These are phyloP conservation scores for Solanum piurae DNA, from an alignment of 257 asterid species.

Conservation along the genomic window DNA sequence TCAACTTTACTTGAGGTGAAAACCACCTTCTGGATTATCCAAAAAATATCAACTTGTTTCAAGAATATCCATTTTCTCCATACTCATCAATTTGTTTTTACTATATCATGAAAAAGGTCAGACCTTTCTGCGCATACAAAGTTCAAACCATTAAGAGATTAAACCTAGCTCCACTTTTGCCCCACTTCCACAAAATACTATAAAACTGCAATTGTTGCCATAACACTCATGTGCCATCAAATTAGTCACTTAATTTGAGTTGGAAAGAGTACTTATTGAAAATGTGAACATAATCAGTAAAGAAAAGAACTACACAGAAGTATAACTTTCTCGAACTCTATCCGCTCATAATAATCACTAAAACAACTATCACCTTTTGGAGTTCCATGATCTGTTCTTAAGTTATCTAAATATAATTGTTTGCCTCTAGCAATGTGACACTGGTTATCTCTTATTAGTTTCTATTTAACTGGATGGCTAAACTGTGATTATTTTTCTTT, in stretches of 20 bases:
- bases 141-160: background rate
- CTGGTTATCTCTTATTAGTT: background rate
- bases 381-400: background rate
- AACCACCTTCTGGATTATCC: background rate
- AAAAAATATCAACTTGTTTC: background rate
- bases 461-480: background rate
- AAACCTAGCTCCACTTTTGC: background rate
- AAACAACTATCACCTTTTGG: background rate
- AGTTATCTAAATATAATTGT: background rate
- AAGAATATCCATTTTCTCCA: background rate
- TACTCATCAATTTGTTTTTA: background rate
- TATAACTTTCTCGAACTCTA: background rate
- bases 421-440: background rate
- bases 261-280: background rate
- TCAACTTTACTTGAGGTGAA: background rate
- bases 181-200: background rate
- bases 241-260: background rate
- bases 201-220: background rate
- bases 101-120: background rate
- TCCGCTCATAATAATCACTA: background rate
- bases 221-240: background rate
- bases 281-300: background rate
- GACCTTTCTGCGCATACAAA: background rate
- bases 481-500: background rate
- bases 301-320: background rate